A percentile compares a stretch with the other conserved stretches of the same genome.
Conservation (phyloP, 1,284 basidiomycete genomes). For the Veloboletus limbatus region DNA sequence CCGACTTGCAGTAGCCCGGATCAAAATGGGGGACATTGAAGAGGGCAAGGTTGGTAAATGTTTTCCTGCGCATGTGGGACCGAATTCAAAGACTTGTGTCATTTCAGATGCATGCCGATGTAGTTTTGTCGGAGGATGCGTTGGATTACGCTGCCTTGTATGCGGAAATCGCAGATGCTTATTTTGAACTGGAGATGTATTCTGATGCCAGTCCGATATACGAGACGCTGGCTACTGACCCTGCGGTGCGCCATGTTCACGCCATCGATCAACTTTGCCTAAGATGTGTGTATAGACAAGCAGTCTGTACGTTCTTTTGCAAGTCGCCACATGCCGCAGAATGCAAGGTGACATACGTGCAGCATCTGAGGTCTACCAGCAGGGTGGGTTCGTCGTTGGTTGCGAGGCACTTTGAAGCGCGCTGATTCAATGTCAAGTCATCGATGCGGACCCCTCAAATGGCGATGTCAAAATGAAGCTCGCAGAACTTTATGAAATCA, state of each 20-base stretch:
- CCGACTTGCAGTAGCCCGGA: conserved; percentile 81
- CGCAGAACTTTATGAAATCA: conserved; percentile 84
- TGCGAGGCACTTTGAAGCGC: background rate
- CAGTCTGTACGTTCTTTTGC: conserved; percentile 21
- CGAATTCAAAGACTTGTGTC: background rate
- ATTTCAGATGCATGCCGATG: conserved; percentile 58
- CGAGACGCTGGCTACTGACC: conserved; percentile 20
- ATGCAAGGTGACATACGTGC: conserved; percentile 70
- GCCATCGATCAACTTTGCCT: background rate
- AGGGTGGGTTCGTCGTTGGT: conserved; percentile 48
- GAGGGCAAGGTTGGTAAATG: conserved; percentile 70
- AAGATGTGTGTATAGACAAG: conserved; percentile 14
- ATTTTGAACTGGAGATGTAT: conserved; percentile 65
- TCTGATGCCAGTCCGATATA: conserved; percentile 17
- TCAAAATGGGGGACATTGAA: conserved; percentile 76
- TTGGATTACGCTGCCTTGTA: conserved; percentile 77
- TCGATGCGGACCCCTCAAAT: conserved; percentile 68
- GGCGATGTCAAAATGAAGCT: conserved; percentile 85
- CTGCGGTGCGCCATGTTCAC: conserved; percentile 13
- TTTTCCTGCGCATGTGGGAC: background rate
- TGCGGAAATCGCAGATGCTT: conserved; percentile 81
- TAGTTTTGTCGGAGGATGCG: conserved; percentile 70
- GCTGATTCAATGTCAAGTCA: conserved; percentile 48
- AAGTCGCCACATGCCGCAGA: conserved; percentile 34
- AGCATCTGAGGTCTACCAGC: conserved; percentile 80